A percentile compares a stretch with the other conserved stretches of the same genome.
phyloP scores from a whole-genome alignment of 129 eudicot genomes.

The Pseudognaphalium luteoalbum region DNA sequence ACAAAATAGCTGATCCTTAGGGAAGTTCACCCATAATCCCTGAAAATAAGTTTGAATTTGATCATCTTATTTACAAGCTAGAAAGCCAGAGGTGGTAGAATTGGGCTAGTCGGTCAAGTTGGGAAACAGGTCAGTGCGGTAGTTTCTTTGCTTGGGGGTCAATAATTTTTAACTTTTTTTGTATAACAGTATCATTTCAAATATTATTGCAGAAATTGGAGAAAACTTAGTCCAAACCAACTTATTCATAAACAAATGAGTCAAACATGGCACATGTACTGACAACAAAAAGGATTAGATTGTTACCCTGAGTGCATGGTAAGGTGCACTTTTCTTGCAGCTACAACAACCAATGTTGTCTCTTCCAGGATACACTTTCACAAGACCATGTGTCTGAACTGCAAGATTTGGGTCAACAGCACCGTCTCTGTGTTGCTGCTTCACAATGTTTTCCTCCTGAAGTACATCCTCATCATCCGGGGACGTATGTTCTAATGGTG shows the following conservation, averaged over 20 bases:
- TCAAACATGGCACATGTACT: not conserved
- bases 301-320: conserved; percentile 85
- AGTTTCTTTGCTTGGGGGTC: not conserved
- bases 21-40: conserved; percentile 90
- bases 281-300: not conserved
- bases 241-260: not conserved
- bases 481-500: conserved; percentile 43
- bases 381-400: conserved; percentile 86
- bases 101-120: too few relatives aligned
- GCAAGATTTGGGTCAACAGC: conserved; percentile 62
- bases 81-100: conserved; percentile 2
- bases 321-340: conserved; percentile 72
- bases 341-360: conserved; percentile 59
- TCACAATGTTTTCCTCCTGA: conserved; percentile 77
- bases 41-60: conserved; percentile 30
- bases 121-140: not conserved
- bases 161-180: not conserved
- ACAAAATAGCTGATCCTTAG: conserved; percentile 87
- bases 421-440: conserved; percentile 61
- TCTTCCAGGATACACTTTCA: conserved; percentile 67
- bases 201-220: not conserved
- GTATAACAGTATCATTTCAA: not conserved
- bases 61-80: conserved; percentile 20
- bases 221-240: not conserved
- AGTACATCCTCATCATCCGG: conserved; percentile 91